phyloP scores from a whole-genome alignment of 257 asterid species.

The Striga asiatica region DNA sequence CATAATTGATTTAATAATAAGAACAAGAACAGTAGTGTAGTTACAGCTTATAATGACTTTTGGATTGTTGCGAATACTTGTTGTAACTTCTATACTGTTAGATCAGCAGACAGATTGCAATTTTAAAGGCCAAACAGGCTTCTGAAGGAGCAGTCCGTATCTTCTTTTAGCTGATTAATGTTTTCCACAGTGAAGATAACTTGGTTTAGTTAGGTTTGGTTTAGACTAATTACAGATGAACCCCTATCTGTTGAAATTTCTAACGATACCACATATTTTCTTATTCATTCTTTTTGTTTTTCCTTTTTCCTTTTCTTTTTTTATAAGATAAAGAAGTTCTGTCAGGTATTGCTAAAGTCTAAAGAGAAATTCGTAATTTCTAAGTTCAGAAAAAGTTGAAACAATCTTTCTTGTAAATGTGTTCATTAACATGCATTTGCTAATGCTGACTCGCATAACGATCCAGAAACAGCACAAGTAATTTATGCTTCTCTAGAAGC shows the following conservation, averaged over 20 bases:
- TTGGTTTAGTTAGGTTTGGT: too few relatives aligned
- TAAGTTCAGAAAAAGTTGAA: too few relatives aligned
- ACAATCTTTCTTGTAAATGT: neutral
- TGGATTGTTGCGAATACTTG: neutral
- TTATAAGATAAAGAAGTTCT: neutral
- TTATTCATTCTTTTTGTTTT: too few relatives aligned
- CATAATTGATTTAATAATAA: too few relatives aligned
- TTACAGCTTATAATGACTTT: neutral
- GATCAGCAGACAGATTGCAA: neutral
- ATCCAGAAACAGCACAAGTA: neutral
- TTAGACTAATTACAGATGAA: too few relatives aligned
- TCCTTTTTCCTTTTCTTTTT: too few relatives aligned
- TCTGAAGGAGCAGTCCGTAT: too few relatives aligned
- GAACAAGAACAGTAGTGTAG: neutral
- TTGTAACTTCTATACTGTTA: neutral
- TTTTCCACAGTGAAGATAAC: too few relatives aligned
- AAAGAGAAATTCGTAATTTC: too few relatives aligned
- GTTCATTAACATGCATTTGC: neutral
- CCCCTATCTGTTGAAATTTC: too few relatives aligned
- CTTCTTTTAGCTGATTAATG: too few relatives aligned
- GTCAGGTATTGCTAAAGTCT: neutral
- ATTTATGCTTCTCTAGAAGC: slow-evolving; percentile 1
- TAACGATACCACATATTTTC: too few relatives aligned
- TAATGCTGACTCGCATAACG: neutral
- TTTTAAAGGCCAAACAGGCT: neutral